Conservation (phyloP, 768 basidiomycete species). For the Phaeotremella fagi region DNA sequence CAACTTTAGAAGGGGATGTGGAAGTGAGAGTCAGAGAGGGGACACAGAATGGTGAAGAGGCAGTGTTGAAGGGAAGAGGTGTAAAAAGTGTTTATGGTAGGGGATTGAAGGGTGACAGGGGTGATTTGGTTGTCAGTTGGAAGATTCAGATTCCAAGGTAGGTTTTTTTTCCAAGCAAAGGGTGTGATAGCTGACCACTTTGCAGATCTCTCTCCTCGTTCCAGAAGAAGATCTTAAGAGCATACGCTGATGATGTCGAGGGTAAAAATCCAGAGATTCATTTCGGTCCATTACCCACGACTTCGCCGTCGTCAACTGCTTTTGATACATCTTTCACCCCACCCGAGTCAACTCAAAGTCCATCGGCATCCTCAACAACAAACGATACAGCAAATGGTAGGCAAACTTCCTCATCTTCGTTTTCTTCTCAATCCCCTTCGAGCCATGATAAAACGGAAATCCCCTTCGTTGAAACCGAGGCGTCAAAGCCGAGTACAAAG, state of each 20-base stretch:
- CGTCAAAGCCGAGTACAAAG: background rate
- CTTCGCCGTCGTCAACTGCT: background rate
- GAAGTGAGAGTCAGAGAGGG: conserved; percentile 87
- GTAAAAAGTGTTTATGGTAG: conserved; percentile 51
- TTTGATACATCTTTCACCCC: background rate
- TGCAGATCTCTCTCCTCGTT: conserved; percentile 71
- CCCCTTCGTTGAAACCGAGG: background rate
- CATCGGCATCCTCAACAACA: background rate
- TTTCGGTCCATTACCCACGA: conserved; percentile 19
- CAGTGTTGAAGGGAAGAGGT: conserved; percentile 84
- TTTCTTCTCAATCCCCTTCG: conserved; percentile 2
- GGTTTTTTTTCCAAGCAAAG: conserved; percentile 37
- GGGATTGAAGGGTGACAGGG: conserved; percentile 28
- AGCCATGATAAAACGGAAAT: background rate
- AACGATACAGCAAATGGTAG: conserved; percentile 6
- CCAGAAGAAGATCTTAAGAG: conserved; percentile 81
- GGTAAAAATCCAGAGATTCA: conserved; percentile 52
- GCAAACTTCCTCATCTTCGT: background rate
- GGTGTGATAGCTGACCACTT: conserved; percentile 1
- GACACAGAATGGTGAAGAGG: conserved; percentile 95
- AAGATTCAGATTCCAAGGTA: conserved; percentile 83
- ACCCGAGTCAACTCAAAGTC: conserved; percentile 1
- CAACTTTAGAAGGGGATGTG: conserved; percentile 91
- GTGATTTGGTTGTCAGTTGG: conserved; percentile 87
- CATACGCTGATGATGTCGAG: conserved; percentile 90